A percentile compares a stretch with the other conserved stretches of the same genome.
These are phyloP conservation scores for Colletotrichum sp. DNA, from an alignment of 2,329 filamentous ascomycete genomes.

Conservation along the genomic window DNA sequence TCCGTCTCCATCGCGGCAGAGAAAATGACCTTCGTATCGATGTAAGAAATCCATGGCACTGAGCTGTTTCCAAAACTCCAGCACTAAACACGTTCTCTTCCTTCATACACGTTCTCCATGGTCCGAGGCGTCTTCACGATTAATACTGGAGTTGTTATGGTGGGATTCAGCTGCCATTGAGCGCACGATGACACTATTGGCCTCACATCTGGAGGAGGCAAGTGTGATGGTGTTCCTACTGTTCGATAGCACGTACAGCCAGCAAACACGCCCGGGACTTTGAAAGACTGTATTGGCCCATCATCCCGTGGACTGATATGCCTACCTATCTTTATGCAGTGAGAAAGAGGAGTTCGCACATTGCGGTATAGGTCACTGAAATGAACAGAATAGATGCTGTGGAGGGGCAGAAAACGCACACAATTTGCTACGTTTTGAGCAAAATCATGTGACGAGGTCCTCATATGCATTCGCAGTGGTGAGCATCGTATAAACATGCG, in stretches of 20 bases:
- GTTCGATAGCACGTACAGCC: background rate
- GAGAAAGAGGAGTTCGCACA: too few relatives aligned
- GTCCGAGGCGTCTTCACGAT: rapidly evolving
- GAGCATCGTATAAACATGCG: too few relatives aligned
- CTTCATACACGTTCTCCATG: background rate
- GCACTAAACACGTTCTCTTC: background rate
- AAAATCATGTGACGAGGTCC: too few relatives aligned
- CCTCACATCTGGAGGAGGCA: background rate
- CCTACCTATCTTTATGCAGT: too few relatives aligned
- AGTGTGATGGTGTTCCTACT: rapidly evolving
- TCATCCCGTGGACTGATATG: too few relatives aligned
- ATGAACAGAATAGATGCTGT: too few relatives aligned
- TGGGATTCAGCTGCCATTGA: background rate
- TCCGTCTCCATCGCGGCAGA: background rate
- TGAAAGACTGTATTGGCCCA: too few relatives aligned
- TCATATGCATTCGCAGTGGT: too few relatives aligned
- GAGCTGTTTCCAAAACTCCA: background rate
- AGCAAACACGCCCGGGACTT: background rate
- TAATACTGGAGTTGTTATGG: rapidly evolving
- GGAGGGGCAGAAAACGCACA: too few relatives aligned
- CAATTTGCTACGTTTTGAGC: too few relatives aligned
- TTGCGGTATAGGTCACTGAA: too few relatives aligned
- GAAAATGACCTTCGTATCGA: background rate
- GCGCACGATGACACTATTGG: background rate
- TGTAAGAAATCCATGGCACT: background rate